phyloP scores from a whole-genome alignment of 1,284 basidiomycete species.

The Anthracocystis setariae region DNA sequence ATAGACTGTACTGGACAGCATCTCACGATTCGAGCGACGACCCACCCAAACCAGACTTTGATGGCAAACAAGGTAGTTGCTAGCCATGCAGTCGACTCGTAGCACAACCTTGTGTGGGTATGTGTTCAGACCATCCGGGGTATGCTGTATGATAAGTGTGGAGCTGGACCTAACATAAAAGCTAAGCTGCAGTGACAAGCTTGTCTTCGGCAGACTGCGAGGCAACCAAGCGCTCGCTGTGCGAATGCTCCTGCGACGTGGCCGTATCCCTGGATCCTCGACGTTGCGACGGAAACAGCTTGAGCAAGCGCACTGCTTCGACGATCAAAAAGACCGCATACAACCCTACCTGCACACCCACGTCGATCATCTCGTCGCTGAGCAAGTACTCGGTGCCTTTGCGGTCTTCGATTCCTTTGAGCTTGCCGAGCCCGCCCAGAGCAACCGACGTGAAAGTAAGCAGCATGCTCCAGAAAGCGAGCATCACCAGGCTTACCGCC shows the following conservation, averaged over 20 bases:
- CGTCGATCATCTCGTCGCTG: slow-evolving; percentile 52
- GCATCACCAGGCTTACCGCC: slow-evolving; percentile 19
- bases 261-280: slow-evolving; percentile 7
- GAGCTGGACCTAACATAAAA: not conserved
- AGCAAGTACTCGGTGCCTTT: slow-evolving; percentile 45
- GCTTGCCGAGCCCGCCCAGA: slow-evolving; percentile 28
- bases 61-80: no score
- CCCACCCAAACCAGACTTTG: no score
- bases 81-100: no score
- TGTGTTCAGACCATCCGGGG: no score
- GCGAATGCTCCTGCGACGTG: slow-evolving; percentile 8
- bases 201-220: slow-evolving; percentile 21
- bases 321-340: slow-evolving; percentile 44
- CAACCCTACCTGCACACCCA: slow-evolving; percentile 45
- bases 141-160: no score
- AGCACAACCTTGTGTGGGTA: no score
- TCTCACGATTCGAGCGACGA: no score
- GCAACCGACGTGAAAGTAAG: slow-evolving; percentile 46
- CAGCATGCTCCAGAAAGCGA: slow-evolving; percentile 45
- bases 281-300: not conserved
- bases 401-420: slow-evolving; percentile 39
- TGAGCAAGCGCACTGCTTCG: slow-evolving; percentile 16
- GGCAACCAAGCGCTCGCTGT: slow-evolving; percentile 6
- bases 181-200: slow-evolving; percentile 1
- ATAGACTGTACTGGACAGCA: no score